Percentiles rank a stretch among this genome's conserved stretches.
Conservation (phyloP, 2,329 filamentous ascomycete species). For the Elsinoe australis region DNA sequence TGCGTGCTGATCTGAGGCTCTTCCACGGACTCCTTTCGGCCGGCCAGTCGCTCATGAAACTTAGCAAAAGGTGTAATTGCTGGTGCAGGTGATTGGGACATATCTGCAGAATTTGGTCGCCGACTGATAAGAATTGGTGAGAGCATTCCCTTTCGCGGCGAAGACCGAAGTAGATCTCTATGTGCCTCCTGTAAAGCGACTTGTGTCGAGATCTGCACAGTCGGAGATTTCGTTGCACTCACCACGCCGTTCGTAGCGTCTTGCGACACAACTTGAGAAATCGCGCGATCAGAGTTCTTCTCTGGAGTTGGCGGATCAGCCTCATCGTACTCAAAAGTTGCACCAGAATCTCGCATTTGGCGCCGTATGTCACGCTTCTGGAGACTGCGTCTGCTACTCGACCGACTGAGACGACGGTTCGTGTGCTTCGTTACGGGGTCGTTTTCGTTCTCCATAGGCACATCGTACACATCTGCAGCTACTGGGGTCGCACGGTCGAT, state of each 20-base stretch:
- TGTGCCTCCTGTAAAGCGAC: constrained; percentile 20
- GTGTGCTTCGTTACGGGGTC: neutral
- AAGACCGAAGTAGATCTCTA: constrained; percentile 19
- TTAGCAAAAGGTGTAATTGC: constrained; percentile 20
- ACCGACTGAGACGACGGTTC: neutral
- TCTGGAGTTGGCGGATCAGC: neutral
- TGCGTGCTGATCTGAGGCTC: constrained; percentile 36
- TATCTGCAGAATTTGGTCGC: constrained; percentile 31
- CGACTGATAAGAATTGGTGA: constrained; percentile 26
- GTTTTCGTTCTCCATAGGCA: neutral
- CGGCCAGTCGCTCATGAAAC: constrained; percentile 21
- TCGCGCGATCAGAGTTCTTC: too few relatives aligned
- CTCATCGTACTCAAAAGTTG: constrained; percentile 16
- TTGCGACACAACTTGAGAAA: constrained; percentile 19
- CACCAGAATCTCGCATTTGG: constrained; percentile 25
- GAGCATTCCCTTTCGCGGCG: constrained; percentile 8
- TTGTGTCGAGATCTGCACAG: constrained; percentile 26
- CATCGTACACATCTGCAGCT: constrained; percentile 1
- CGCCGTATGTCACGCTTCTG: constrained; percentile 12
- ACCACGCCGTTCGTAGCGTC: neutral
- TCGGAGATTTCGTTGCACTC: neutral
- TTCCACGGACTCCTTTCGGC: constrained; percentile 20
- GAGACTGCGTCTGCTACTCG: neutral
- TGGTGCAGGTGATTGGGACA: constrained; percentile 29
- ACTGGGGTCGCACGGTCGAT: neutral